Conservation (phyloP, 176 grass and related monocot species). For the Bromus sterilis region DNA sequence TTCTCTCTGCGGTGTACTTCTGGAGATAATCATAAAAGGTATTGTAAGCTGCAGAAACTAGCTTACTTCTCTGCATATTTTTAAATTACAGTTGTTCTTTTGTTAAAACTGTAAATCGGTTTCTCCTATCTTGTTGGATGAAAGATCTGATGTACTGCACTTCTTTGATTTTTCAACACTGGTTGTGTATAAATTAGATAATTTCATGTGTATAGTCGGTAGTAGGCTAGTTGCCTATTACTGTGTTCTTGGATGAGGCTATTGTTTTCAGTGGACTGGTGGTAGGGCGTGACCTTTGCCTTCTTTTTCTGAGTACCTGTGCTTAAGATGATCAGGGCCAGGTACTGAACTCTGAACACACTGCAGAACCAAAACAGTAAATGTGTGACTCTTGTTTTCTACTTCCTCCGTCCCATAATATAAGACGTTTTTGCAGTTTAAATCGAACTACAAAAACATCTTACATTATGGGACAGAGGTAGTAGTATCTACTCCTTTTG, state of each 20-base stretch:
- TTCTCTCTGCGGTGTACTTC: slow-evolving; percentile 62
- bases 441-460: too few relatives aligned
- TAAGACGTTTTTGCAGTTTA: too few relatives aligned
- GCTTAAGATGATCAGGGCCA: background rate
- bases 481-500: background rate
- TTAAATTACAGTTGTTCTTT: background rate
- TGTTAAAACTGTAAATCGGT: background rate
- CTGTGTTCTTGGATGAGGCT: background rate
- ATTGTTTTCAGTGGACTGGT: background rate
- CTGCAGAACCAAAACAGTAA: background rate
- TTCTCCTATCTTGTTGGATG: background rate
- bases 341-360: background rate
- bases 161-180: slow-evolving; percentile 5
- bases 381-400: background rate
- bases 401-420: too few relatives aligned
- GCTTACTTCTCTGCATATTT: background rate
- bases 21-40: slow-evolving; percentile 97
- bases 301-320: background rate
- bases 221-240: background rate
- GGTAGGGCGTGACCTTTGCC: background rate
- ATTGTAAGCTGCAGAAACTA: slow-evolving; percentile 6
- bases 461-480: too few relatives aligned
- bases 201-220: background rate
- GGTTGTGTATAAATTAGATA: background rate
- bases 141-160: background rate